Conservation (phyloP, 2,329 filamentous ascomycete genomes). For the Coniochaeta sp. region DNA sequence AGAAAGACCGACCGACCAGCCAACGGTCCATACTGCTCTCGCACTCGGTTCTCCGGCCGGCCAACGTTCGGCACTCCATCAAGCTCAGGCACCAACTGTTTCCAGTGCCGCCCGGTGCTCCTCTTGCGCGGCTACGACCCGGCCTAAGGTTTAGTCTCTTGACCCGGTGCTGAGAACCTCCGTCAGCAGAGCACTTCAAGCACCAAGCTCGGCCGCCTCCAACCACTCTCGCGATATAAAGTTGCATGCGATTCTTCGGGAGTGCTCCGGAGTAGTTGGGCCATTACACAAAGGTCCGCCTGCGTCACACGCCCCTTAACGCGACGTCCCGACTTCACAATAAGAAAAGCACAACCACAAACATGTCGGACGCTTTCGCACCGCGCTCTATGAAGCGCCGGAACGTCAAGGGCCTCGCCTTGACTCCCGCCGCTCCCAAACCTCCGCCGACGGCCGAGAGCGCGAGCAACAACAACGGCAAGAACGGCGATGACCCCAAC, state of each 20-base stretch:
- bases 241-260: neutral
- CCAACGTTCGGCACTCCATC: neutral
- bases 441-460: conserved; percentile 64
- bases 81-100: neutral
- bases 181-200: neutral
- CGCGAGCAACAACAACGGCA: conserved; percentile 56
- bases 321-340: neutral
- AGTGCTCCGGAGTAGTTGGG: neutral
- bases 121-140: neutral
- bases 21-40: neutral
- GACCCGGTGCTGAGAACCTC: neutral
- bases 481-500: conserved; percentile 49
- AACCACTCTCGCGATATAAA: neutral
- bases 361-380: conserved; percentile 56
- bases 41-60: neutral
- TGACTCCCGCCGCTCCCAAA: conserved; percentile 72
- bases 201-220: neutral
- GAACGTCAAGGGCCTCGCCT: conserved; percentile 92
- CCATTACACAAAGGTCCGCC: neutral
- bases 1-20: neutral
- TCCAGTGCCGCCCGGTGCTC: neutral
- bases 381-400: conserved; percentile 93
- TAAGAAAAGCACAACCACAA: conserved; percentile 18
- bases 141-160: neutral
- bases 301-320: neutral